Base-by-base conservation (phyloP, 202 grass and related monocot genomes). In the Setaria viridis region DNA sequence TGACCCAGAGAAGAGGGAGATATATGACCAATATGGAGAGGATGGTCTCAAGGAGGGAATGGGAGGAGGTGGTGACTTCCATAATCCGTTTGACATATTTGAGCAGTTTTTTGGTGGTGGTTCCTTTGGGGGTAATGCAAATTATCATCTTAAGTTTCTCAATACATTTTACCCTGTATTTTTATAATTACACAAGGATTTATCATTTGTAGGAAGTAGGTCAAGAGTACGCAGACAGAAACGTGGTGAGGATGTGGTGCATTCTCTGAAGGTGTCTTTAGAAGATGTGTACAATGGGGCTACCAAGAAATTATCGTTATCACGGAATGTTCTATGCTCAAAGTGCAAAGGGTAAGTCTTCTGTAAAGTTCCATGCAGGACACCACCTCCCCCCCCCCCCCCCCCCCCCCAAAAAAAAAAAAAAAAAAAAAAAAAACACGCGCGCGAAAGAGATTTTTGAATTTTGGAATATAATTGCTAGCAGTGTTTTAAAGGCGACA, bases 21-120 rank as follows among this genome's bases (percentile, higher is more conserved):
- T 88, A 65, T 93, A 96, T 64, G 89, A 91, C 76, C 69, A 90
- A 84, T 96, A 90, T 84, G 94, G 91, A 71, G 87, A 96, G 84
- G 87, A 96, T 84, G 91, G 82, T 25, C 94, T 93, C 72, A 96
- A 90, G 67, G 89, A 90, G 78, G 94, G 94, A 88, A 93, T 91
- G 91, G 87, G 91, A 81, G 86, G 86, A 77, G 82, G 94, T 20
- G 67, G 91, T 56, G 75, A 63, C 63, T 91, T 59, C 62, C 94
- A 96, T 77, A 93, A 71, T 78, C 91, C 89, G 0, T 96, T 91
- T 84, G 94, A 93, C 67, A 96, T 93, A 88, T 93, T 93, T 86
- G 91, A 91, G 82, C 79, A 95, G 53, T 91, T 96, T 53, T 93
- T 96, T 54, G 89, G 91, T 9, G 89, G 88, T 67, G 87, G 85